Base-by-base conservation (phyloP, 257 asterid species). In the Knoxia roxburghii region DNA sequence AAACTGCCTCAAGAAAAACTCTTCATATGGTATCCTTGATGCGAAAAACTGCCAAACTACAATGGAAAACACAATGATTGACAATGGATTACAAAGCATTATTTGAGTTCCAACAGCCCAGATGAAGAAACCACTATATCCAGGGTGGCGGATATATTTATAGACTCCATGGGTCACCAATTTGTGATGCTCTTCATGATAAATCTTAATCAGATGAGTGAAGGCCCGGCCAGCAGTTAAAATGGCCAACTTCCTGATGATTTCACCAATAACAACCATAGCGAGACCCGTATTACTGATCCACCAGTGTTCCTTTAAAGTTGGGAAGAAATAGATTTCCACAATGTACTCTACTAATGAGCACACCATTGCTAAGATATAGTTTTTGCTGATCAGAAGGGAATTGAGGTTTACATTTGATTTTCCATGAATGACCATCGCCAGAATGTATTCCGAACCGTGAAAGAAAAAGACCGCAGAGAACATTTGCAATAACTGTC, bases 181-280 rank as follows among this genome's bases (percentile, higher is more conserved):
- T 20, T 63, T 74, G 69, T 90, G 99, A 72, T 79, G 76, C 41
- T 93, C 95, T 66, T 88, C 90, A 7, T 75, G 97, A 61, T 72
- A 49, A 68, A 73, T 66, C 84, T 76, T 89, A 35, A 92, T 89
- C 40, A 89, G 87, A 78, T 89, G 98, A 69, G 90, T 88, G 78
- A 93, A 90, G 64, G 97, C 82, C 61, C 77, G 82, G 24, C 99
- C 96, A 18, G 97, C 96, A 33, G 99, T 90, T 54, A 90, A 49
- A 72, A 93, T 90, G 40, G 99, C 99, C 68, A 78, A 33, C 73
- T 90, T 93, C 46, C 95, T 73, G n/a, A 93, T 85, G 33, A 79
- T 41, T 84, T 93, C 99, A 0, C 97, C 99, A 1, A 85, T 27
- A 30, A 93, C 64, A 51, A 93, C 86, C 95, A 93, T 30, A 45